These are phyloP conservation scores for Cryptosporidium viatorum DNA, from an alignment of 169 alveolate genomes.

Conservation along the genomic window DNA sequence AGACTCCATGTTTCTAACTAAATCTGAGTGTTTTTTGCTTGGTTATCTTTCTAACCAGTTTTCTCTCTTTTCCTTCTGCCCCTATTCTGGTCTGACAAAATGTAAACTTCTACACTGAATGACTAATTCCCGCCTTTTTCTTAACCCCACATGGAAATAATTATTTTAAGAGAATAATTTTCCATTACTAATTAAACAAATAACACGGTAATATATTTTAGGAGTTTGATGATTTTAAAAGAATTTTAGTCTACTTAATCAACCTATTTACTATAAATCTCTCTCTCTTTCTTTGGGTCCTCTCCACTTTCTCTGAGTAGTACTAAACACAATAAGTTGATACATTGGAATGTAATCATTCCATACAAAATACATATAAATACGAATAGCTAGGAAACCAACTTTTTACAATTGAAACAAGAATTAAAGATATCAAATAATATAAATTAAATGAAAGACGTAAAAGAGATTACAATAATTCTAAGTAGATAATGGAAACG, in stretches of 20 bases:
- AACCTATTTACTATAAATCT: no score
- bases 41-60: not conserved
- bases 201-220: not conserved
- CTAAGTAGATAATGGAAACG: not conserved
- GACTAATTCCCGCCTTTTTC: not conserved
- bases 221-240: not conserved
- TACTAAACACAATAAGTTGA: no score
- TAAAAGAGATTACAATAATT: not conserved
- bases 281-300: not conserved
- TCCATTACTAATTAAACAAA: not conserved
- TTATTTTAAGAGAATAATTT: not conserved
- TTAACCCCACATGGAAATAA: conserved; percentile 3
- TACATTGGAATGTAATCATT: no score
- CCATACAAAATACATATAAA: no score
- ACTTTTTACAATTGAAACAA: not conserved
- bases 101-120: conserved; percentile 9
- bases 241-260: not conserved
- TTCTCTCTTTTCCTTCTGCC: not conserved
- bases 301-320: not conserved
- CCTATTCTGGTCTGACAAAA: not conserved
- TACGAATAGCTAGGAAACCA: not conserved
- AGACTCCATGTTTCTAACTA: conserved; percentile 32
- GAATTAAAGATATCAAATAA: not conserved
- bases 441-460: conserved; percentile 1
- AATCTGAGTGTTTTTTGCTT: not conserved